Conservation (phyloP, 2,329 filamentous ascomycete species). For the Rutstroemia sp. region DNA sequence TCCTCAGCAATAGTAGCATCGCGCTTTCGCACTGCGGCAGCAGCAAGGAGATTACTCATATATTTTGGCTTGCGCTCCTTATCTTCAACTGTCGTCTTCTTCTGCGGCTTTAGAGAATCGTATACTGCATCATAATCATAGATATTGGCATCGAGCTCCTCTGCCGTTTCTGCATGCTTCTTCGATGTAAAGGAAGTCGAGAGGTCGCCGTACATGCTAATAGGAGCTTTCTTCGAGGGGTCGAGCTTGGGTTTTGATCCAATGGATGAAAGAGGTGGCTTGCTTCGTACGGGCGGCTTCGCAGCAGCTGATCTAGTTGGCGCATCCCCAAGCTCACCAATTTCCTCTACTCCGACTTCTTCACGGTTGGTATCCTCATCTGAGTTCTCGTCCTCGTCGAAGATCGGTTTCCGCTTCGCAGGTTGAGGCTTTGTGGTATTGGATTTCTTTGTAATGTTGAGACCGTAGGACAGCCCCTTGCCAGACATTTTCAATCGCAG, state of each 20-base stretch:
- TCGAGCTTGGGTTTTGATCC: slow-evolving; percentile 18
- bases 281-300: slow-evolving; percentile 29
- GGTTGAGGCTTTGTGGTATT: slow-evolving; percentile 39
- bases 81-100: slow-evolving; percentile 46
- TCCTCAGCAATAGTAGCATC: slow-evolving; percentile 74
- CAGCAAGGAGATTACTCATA: slow-evolving; percentile 65
- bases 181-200: slow-evolving; percentile 57
- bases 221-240: slow-evolving; percentile 27
- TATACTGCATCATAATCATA: slow-evolving; percentile 84
- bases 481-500: slow-evolving; percentile 24
- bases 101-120: slow-evolving; percentile 64
- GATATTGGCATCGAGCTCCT: slow-evolving; percentile 62
- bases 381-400: slow-evolving; percentile 51
- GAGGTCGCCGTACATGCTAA: slow-evolving; percentile 54
- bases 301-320: slow-evolving; percentile 30
- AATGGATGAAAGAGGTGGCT: slow-evolving; percentile 26
- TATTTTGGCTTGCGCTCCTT: slow-evolving; percentile 65
- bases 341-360: slow-evolving; percentile 42
- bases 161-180: slow-evolving; percentile 56
- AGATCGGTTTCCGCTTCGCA: slow-evolving; percentile 46
- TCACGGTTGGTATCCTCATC: slow-evolving; percentile 40
- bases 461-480: slow-evolving; percentile 45
- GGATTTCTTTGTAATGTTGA: slow-evolving; percentile 54
- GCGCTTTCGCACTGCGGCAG: slow-evolving; percentile 69
- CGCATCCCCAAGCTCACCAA: slow-evolving; percentile 53